Conservation (phyloP, 345 rosid species). For the Lepidium africanum region DNA sequence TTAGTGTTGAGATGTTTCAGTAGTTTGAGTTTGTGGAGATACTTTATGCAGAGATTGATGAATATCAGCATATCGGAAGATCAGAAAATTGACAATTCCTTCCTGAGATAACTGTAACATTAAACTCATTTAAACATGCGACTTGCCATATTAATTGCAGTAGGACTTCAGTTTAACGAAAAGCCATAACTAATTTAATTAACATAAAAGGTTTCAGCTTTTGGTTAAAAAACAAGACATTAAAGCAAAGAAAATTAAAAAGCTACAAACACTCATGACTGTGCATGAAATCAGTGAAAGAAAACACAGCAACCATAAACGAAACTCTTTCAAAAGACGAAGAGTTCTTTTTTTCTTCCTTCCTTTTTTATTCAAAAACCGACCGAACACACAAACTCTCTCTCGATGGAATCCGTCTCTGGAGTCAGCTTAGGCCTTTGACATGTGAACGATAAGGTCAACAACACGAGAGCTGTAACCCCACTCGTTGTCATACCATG, state of each 20-base stretch:
- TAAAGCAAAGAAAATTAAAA: background rate
- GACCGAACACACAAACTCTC: conserved; percentile 8
- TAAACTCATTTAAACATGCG: too few species aligned
- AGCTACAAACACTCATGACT: conserved; percentile 11
- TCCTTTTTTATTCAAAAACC: background rate
- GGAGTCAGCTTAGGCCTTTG: conserved; percentile 19
- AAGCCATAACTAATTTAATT: background rate
- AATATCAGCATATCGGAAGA: too few species aligned
- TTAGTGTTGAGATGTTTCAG: too few species aligned
- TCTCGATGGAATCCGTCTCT: too few species aligned
- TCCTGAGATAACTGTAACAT: too few species aligned
- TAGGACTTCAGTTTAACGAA: background rate
- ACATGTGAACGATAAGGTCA: conserved; percentile 49
- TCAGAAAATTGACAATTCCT: too few species aligned
- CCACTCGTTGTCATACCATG: conserved; percentile 83
- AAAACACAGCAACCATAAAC: background rate
- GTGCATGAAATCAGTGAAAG: background rate
- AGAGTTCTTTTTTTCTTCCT: background rate
- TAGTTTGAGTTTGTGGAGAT: too few species aligned
- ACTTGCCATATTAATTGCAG: background rate
- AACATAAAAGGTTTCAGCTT: background rate
- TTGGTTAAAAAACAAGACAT: background rate
- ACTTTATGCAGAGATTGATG: too few species aligned
- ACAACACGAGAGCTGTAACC: conserved; percentile 79
- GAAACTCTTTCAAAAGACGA: background rate